Conservation (phyloP, 2,329 filamentous ascomycete species). For the Fusarium marasasianum region DNA sequence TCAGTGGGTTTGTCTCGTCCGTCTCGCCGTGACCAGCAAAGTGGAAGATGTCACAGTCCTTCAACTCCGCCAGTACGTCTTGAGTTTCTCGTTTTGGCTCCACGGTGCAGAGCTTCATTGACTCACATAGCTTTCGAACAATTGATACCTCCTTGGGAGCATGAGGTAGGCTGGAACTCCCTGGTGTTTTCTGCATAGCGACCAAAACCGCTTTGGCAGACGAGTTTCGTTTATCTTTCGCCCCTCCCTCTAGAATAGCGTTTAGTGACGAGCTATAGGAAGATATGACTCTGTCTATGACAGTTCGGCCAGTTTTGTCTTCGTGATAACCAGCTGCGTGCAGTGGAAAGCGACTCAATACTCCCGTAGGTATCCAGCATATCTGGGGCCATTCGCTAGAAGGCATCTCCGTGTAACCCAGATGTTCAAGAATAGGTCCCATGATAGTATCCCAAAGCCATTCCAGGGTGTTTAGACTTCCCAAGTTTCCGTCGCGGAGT, state of each 20-base stretch:
- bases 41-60: background rate
- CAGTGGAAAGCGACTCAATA: background rate
- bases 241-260: background rate
- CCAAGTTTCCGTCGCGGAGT: background rate
- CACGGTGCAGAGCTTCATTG: accelerated
- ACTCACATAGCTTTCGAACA: background rate
- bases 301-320: accelerated
- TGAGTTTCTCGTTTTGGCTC: background rate
- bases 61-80: background rate
- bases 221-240: accelerated
- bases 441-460: background rate
- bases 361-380: background rate
- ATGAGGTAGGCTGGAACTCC: accelerated
- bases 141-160: background rate
- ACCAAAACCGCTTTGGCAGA: background rate
- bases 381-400: background rate
- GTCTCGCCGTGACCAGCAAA: background rate
- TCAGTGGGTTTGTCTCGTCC: accelerated
- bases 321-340: background rate
- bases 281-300: background rate
- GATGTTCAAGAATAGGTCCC: accelerated
- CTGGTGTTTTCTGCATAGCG: background rate
- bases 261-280: background rate
- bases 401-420: background rate
- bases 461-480: accelerated